Percentiles rank a stretch among this genome's conserved stretches.
Evolutionary conservation across 176 grass and related monocot genomes (phyloP).

Genomic region (Carex myosuroides): DNA sequence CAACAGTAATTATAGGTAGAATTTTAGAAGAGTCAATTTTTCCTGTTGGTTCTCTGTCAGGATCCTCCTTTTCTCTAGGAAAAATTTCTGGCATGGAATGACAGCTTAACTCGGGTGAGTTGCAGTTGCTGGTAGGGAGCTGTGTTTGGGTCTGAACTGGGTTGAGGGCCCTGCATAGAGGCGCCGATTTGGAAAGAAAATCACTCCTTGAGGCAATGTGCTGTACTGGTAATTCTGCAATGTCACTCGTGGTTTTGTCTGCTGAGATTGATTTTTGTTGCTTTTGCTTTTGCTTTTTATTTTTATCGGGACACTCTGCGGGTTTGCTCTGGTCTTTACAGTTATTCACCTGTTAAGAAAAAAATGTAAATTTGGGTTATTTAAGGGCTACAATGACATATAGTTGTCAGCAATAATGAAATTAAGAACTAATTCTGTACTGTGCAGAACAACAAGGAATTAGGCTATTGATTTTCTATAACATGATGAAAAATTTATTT

Average conservation of each 20-base stretch:
- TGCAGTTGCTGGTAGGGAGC: not conserved
- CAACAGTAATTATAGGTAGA: conserved; percentile 8
- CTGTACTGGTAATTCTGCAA: conserved; percentile 2
- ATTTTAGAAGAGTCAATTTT: not conserved
- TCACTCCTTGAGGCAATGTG: not conserved
- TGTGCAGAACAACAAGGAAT: not conserved
- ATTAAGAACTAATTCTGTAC: not conserved
- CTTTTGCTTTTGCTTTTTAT: not conserved
- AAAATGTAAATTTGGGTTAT: not conserved
- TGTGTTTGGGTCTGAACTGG: not conserved
- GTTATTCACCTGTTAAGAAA: not conserved
- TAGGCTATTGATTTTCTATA: not conserved
- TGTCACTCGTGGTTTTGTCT: not conserved
- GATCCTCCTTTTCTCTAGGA: not conserved
- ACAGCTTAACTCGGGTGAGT: not conserved
- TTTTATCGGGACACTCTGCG: not conserved
- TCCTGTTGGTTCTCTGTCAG: not conserved
- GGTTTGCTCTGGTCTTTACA: not conserved
- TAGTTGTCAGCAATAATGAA: not conserved
- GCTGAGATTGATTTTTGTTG: not conserved
- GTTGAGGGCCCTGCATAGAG: not conserved
- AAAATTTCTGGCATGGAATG: not conserved
- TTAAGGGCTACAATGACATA: not conserved
- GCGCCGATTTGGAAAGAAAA: not conserved
- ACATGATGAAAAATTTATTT: too few relatives aligned